Evolutionary conservation across 495 filamentous ascomycete species (phyloP).

Genomic region (Aspergillus baeticus): DNA sequence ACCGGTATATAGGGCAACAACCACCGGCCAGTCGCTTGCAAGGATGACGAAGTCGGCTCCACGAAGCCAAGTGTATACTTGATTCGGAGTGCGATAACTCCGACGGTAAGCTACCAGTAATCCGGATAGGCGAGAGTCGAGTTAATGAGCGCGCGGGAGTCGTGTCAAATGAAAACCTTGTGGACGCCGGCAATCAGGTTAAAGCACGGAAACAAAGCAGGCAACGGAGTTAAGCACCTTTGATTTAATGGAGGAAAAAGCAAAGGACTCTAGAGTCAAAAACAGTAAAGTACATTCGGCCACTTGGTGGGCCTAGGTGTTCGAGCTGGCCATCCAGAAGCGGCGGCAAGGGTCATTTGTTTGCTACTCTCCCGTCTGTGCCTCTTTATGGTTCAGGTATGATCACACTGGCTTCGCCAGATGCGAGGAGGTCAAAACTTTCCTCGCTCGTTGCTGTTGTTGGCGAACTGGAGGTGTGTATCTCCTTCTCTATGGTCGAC

Average conservation of each 20-base stretch:
- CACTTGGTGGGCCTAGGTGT: background rate
- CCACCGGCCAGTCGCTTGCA: background rate
- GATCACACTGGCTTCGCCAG: constrained; percentile 46
- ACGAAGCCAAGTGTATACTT: background rate
- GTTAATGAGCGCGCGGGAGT: background rate
- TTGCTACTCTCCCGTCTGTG: constrained; percentile 15
- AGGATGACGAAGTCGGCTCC: background rate
- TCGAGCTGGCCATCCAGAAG: constrained; percentile 11
- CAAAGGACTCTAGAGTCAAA: constrained; percentile 5
- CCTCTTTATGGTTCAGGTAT: constrained; percentile 27
- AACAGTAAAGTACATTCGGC: background rate
- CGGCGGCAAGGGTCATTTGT: constrained; percentile 16
- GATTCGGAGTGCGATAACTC: constrained; percentile 18
- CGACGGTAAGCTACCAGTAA: constrained; percentile 5
- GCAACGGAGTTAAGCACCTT: constrained; percentile 10
- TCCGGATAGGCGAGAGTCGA: constrained; percentile 10
- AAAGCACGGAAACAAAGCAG: background rate
- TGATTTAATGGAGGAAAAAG: constrained; percentile 6
- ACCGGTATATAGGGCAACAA: background rate
- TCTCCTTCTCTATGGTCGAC: constrained; percentile 20
- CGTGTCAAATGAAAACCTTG: constrained; percentile 5
- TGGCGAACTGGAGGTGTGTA: constrained; percentile 29
- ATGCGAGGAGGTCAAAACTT: constrained; percentile 58
- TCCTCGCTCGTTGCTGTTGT: constrained; percentile 55
- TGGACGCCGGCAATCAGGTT: constrained; percentile 1